phyloP scores from a whole-genome alignment of 306 rosid genomes.

The Elaeagnus macrophylla region DNA sequence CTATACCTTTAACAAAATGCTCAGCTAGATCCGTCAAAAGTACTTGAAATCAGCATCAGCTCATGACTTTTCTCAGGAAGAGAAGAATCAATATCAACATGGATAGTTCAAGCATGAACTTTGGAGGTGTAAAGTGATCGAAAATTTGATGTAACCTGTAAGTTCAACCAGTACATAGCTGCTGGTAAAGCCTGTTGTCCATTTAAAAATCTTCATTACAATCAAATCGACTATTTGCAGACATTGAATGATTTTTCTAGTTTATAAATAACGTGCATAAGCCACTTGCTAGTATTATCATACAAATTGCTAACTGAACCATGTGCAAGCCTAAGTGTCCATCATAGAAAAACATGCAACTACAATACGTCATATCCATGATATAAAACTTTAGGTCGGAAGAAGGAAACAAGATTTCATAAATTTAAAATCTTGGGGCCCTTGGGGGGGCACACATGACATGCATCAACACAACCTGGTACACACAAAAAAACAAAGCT shows the following conservation, averaged over 20 bases:
- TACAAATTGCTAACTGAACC: not conserved
- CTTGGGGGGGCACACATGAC: too few relatives aligned
- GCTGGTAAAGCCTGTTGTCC: constrained; percentile 99
- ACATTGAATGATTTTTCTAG: constrained; percentile 7
- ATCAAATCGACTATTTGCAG: constrained; percentile 24
- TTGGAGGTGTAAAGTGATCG: constrained; percentile 20
- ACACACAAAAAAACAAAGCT: too few relatives aligned
- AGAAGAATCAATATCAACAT: constrained; percentile 29
- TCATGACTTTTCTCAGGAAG: constrained; percentile 26
- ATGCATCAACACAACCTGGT: too few relatives aligned
- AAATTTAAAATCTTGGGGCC: too few relatives aligned
- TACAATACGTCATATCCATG: not conserved
- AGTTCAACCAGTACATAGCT: constrained; percentile 94
- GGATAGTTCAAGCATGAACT: constrained; percentile 35
- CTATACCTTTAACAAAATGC: not conserved
- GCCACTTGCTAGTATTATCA: not conserved
- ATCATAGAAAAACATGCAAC: not conserved
- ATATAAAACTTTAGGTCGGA: not conserved
- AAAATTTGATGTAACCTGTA: constrained; percentile 45
- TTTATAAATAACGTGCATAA: constrained; percentile 12
- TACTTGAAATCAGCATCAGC: constrained; percentile 16
- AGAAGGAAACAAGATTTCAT: not conserved
- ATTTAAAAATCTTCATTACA: constrained; percentile 64
- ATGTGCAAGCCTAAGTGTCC: too few relatives aligned
- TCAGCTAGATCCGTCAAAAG: constrained; percentile 11